Percentiles rank a stretch among this genome's conserved stretches.
phyloP scores from a whole-genome alignment of 2,329 filamentous ascomycete species.

The Phialophora expanda region DNA sequence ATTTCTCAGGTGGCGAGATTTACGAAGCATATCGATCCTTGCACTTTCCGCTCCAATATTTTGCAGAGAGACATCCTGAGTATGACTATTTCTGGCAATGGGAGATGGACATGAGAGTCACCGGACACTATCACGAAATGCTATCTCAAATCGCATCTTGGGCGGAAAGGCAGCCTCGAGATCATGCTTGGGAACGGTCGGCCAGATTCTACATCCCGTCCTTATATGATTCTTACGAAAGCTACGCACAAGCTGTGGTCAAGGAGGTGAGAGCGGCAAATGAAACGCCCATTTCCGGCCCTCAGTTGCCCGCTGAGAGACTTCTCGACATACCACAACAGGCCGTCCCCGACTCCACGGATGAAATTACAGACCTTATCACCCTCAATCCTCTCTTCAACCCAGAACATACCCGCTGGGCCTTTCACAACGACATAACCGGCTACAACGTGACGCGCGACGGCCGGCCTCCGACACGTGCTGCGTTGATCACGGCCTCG shows the following conservation, averaged over 20 bases:
- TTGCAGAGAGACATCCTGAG: slow-evolving; percentile 66
- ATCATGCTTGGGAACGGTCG: slow-evolving; percentile 77
- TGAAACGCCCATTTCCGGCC: slow-evolving; percentile 31
- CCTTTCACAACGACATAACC: slow-evolving; percentile 71
- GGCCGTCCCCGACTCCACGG: slow-evolving; percentile 1
- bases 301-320: slow-evolving; percentile 29
- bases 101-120: slow-evolving; percentile 71
- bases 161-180: slow-evolving; percentile 70
- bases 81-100: slow-evolving; percentile 73
- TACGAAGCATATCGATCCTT: slow-evolving; percentile 61
- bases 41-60: slow-evolving; percentile 67
- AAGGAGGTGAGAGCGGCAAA: slow-evolving; percentile 25
- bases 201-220: slow-evolving; percentile 76
- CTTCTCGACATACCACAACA: slow-evolving; percentile 35
- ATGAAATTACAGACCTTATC: slow-evolving; percentile 74
- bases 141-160: slow-evolving; percentile 71
- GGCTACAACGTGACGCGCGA: slow-evolving; percentile 63
- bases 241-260: slow-evolving; percentile 27
- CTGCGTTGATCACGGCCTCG: slow-evolving; percentile 72
- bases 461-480: slow-evolving; percentile 68
- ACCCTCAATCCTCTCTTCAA: slow-evolving; percentile 80
- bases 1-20: slow-evolving; percentile 39
- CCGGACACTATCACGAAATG: slow-evolving; percentile 73
- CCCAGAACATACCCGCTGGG: slow-evolving; percentile 72
- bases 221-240: slow-evolving; percentile 33